Evolutionary conservation across 768 basidiomycete species (phyloP).

Genomic region (Russula sp.): DNA sequence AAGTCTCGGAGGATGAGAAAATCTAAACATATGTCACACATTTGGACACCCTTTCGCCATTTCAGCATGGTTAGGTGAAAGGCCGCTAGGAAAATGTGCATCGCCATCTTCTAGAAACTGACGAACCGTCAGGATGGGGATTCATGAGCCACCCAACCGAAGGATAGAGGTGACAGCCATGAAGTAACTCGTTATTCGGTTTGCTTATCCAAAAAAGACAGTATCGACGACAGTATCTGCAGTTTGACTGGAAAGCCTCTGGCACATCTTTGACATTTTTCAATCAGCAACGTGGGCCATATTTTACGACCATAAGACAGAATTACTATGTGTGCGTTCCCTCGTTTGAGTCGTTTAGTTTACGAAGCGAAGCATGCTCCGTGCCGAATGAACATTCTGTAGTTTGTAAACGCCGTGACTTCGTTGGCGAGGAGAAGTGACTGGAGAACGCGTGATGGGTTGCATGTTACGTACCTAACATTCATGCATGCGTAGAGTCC

Average conservation of each 20-base stretch:
- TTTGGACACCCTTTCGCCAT: too few relatives aligned
- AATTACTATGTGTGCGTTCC: constrained; percentile 16
- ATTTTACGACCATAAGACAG: not conserved
- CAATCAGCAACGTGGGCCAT: not conserved
- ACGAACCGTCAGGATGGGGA: not conserved
- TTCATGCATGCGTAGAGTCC: constrained; percentile 19
- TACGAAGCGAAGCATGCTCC: too few relatives aligned
- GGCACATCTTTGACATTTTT: constrained; percentile 11
- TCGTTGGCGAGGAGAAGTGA: not conserved
- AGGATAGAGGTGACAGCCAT: not conserved
- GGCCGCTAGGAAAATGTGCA: too few relatives aligned
- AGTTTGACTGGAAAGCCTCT: constrained; percentile 19
- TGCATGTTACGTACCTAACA: constrained; percentile 5
- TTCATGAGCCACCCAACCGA: too few relatives aligned
- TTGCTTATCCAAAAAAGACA: constrained; percentile 23
- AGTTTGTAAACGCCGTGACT: not conserved
- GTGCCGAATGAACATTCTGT: too few relatives aligned
- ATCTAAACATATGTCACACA: too few relatives aligned
- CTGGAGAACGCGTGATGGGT: not conserved
- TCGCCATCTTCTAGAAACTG: not conserved
- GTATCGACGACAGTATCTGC: constrained; percentile 19
- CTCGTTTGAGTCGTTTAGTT: too few relatives aligned
- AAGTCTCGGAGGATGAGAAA: too few relatives aligned
- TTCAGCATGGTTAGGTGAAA: too few relatives aligned
- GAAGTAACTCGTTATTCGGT: constrained; percentile 10